Percentiles rank a stretch among this genome's conserved stretches.
Conservation (phyloP, 1,284 basidiomycete species). For the Apiotrichum veenhuisii region DNA sequence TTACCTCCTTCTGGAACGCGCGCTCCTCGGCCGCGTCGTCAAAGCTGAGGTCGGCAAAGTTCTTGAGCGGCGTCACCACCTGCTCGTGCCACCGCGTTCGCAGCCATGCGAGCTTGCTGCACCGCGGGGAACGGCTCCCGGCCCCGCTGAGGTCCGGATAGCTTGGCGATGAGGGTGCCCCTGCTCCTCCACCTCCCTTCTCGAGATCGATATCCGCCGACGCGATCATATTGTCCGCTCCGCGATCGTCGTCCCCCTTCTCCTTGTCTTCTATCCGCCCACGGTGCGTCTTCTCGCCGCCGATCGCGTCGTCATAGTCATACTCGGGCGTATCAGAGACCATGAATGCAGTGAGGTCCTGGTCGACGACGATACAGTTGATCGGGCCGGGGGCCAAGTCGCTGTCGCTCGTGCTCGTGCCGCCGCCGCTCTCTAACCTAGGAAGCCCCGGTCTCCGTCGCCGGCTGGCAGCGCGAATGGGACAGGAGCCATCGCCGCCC, state of each 20-base stretch:
- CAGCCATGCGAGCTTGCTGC: neutral
- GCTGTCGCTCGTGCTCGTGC: neutral
- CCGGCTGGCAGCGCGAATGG: too few relatives aligned
- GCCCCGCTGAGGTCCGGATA: neutral
- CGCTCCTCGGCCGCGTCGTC: conserved; percentile 41
- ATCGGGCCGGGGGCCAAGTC: neutral
- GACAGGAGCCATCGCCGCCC: too few relatives aligned
- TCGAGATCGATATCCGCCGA: neutral
- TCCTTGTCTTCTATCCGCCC: too few relatives aligned
- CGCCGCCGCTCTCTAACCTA: neutral
- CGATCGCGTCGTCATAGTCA: too few relatives aligned
- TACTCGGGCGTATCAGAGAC: neutral
- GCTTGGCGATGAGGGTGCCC: neutral
- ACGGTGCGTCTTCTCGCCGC: too few relatives aligned
- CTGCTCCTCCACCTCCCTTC: too few relatives aligned
- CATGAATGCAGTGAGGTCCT: neutral
- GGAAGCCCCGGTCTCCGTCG: neutral
- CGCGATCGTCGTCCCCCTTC: too few relatives aligned
- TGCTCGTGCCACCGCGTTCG: neutral
- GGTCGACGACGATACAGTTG: neutral
- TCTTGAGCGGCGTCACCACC: conserved; percentile 1
- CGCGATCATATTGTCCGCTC: too few relatives aligned
- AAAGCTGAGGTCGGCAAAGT: conserved; percentile 44
- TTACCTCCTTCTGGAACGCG: conserved; percentile 39
- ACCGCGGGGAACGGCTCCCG: neutral